Percentiles rank a stretch among this genome's conserved stretches.
Conservation (phyloP, 306 rosid species). For the Rosa rugosa region DNA sequence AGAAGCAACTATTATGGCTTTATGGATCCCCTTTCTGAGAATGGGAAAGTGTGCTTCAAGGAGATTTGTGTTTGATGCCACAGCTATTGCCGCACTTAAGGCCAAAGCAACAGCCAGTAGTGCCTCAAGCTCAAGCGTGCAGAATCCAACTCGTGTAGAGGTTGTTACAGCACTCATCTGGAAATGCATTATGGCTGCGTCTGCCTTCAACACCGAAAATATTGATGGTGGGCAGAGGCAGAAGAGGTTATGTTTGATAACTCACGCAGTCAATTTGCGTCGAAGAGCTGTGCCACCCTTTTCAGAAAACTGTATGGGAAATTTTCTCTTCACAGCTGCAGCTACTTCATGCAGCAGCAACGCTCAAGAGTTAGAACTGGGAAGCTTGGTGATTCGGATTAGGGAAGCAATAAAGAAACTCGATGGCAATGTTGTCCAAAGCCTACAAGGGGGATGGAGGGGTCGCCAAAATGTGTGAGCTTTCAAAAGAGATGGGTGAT, state of each 20-base stretch:
- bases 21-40: constrained; percentile 8
- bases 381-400: constrained; percentile 8
- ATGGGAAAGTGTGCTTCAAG: constrained; percentile 29
- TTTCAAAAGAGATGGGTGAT: neutral
- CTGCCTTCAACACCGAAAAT: neutral
- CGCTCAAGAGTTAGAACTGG: neutral
- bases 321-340: constrained; percentile 14
- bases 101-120: neutral
- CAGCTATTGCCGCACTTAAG: constrained; percentile 19
- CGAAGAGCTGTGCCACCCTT: neutral
- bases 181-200: constrained; percentile 23
- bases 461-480: neutral
- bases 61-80: constrained; percentile 34
- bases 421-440: constrained; percentile 8
- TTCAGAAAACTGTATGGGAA: constrained; percentile 19
- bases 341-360: constrained; percentile 5
- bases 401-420: constrained; percentile 20
- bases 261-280: constrained; percentile 38
- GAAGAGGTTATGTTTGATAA: neutral
- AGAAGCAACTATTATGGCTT: constrained; percentile 12
- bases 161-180: constrained; percentile 37
- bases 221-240: neutral
- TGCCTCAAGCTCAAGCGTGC: neutral
- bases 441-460: constrained; percentile 26
- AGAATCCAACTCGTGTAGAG: constrained; percentile 30